phyloP scores from a whole-genome alignment of 371 early-diverging fungal genomes.

The Chytridium lagenaria region DNA sequence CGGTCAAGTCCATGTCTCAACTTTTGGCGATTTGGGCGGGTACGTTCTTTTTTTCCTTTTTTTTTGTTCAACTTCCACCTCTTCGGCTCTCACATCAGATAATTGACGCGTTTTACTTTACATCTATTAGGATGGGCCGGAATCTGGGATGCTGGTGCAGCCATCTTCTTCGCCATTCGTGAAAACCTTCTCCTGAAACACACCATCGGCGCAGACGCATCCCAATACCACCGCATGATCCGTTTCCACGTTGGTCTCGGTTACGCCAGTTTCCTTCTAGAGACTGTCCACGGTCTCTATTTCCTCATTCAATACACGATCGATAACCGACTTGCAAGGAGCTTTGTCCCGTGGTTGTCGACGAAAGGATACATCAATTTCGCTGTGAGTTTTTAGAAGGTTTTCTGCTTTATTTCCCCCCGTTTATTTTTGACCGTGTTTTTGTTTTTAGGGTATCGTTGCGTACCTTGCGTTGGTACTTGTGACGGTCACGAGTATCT shows the following conservation, averaged over 20 bases:
- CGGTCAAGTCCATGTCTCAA: neutral
- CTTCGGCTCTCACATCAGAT: neutral
- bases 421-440: too few relatives aligned
- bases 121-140: slow-evolving; percentile 25
- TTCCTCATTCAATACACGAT: slow-evolving; percentile 18
- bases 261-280: slow-evolving; percentile 20
- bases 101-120: neutral
- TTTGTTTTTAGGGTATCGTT: slow-evolving; percentile 28
- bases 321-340: neutral
- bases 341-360: slow-evolving; percentile 13
- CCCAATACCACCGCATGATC: slow-evolving; percentile 26
- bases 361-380: slow-evolving; percentile 20
- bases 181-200: slow-evolving; percentile 32
- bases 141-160: slow-evolving; percentile 32
- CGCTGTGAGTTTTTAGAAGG: too few relatives aligned
- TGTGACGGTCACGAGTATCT: slow-evolving; percentile 28
- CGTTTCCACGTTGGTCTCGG: slow-evolving; percentile 31
- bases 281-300: slow-evolving; percentile 24
- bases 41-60: neutral
- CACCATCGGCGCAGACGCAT: slow-evolving; percentile 22
- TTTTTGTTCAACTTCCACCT: neutral
- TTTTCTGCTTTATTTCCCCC: too few relatives aligned
- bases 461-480: slow-evolving; percentile 8
- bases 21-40: slow-evolving; percentile 1
- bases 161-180: slow-evolving; percentile 33